Conservation (phyloP, 2,329 filamentous ascomycete genomes). For the Ascochyta koolunga region DNA sequence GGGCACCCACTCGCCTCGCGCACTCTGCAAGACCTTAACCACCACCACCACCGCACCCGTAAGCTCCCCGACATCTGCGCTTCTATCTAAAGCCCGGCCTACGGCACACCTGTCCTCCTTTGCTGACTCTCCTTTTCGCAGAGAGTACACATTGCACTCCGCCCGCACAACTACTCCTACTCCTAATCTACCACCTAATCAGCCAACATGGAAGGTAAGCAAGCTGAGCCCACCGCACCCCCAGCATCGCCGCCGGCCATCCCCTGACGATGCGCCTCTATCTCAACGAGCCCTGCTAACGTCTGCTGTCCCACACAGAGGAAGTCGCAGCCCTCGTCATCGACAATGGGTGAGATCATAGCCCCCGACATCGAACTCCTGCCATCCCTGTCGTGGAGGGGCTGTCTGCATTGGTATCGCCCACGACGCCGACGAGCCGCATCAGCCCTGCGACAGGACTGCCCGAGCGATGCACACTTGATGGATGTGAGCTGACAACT, state of each 20-base stretch:
- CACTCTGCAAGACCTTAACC: slow-evolving; percentile 40
- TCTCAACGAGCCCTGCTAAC: slow-evolving; percentile 48
- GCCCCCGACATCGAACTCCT: slow-evolving; percentile 40
- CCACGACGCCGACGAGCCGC: slow-evolving; percentile 30
- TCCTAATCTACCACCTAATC: slow-evolving; percentile 49
- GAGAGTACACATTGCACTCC: slow-evolving; percentile 40
- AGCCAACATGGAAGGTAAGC: slow-evolving; percentile 71
- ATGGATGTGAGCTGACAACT: slow-evolving; percentile 46
- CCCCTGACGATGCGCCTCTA: slow-evolving; percentile 25
- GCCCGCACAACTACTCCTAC: slow-evolving; percentile 37
- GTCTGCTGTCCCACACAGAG: slow-evolving; percentile 66
- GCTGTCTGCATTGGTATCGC: slow-evolving; percentile 36
- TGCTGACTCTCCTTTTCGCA: slow-evolving; percentile 42
- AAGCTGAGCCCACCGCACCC: slow-evolving; percentile 50
- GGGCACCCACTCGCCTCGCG: slow-evolving; percentile 48
- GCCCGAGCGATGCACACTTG: slow-evolving; percentile 23
- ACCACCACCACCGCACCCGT: slow-evolving; percentile 40
- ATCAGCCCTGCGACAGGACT: slow-evolving; percentile 32
- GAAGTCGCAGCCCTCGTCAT: slow-evolving; percentile 99
- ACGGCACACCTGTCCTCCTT: slow-evolving; percentile 26
- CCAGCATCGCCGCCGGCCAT: slow-evolving; percentile 23
- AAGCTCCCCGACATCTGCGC: slow-evolving; percentile 42
- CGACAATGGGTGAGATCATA: slow-evolving; percentile 97
- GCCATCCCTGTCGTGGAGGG: slow-evolving; percentile 49
- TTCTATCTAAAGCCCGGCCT: slow-evolving; percentile 25